Evolutionary conservation across 176 grass and related monocot genomes (phyloP).

Genomic region (Pontederia crassipes): DNA sequence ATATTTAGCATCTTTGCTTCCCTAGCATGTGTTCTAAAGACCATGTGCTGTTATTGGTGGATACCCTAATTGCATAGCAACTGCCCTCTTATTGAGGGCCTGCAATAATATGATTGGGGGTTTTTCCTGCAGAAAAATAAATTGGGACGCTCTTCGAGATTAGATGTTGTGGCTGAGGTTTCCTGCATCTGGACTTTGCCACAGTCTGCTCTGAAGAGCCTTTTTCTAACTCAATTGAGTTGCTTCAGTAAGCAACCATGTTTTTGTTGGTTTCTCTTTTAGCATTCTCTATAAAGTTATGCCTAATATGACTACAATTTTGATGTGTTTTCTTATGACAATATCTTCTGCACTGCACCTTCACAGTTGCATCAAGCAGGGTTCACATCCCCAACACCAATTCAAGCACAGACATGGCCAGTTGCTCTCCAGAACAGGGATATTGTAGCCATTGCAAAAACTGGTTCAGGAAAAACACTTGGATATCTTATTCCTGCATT

Average conservation of each 20-base stretch:
- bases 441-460: constrained; percentile 97
- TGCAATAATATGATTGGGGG: constrained; percentile 54
- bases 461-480: constrained; percentile 91
- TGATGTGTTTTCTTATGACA: too few species aligned
- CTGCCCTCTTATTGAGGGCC: constrained; percentile 31
- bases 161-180: constrained; percentile 63
- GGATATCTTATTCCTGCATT: constrained; percentile 99
- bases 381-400: constrained; percentile 77
- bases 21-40: constrained; percentile 15
- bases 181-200: constrained; percentile 77
- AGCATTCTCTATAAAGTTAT: constrained; percentile 13
- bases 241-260: constrained; percentile 93
- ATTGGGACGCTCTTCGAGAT: constrained; percentile 67
- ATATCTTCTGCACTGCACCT: constrained; percentile 6
- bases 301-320: not conserved
- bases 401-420: constrained; percentile 97
- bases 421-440: constrained; percentile 82
- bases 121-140: constrained; percentile 55
- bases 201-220: constrained; percentile 51
- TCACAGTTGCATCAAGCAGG: constrained; percentile 73
- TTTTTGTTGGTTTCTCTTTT: constrained; percentile 51
- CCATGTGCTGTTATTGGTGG: constrained; percentile 30
- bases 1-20: not conserved
- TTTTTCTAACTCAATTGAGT: constrained; percentile 48
- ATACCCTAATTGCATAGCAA: constrained; percentile 31